A percentile compares a stretch with the other conserved stretches of the same genome.
phyloP scores from a whole-genome alignment of 805 yeast species.

The Pachysolen tannophilus region DNA sequence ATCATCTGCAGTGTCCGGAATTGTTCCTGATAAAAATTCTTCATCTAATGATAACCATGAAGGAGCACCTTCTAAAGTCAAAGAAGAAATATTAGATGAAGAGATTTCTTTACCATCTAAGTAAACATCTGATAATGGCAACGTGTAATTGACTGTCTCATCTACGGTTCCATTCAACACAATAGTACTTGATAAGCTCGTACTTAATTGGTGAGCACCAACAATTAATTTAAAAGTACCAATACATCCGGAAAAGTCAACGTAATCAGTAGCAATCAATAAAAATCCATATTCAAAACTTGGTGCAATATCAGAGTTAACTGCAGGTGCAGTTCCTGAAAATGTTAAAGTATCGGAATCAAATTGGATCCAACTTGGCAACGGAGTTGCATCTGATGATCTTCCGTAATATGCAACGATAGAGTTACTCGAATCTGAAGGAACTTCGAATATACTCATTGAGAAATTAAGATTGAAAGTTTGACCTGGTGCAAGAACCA shows the following conservation, averaged over 20 bases:
- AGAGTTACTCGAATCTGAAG: constrained; percentile 32
- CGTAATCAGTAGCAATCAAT: constrained; percentile 72
- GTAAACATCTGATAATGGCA: constrained; percentile 58
- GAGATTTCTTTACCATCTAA: constrained; percentile 52
- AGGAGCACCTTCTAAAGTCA: constrained; percentile 47
- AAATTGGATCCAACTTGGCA: constrained; percentile 86
- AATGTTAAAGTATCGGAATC: constrained; percentile 56
- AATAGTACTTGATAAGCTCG: constrained; percentile 48
- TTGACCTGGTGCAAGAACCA: constrained; percentile 67
- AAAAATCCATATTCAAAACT: constrained; percentile 62
- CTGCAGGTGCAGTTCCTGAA: constrained; percentile 82
- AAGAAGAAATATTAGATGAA: constrained; percentile 44
- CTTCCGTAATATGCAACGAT: constrained; percentile 73
- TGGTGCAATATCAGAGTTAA: constrained; percentile 84
- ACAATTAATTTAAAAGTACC: constrained; percentile 66
- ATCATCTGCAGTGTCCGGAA: constrained; percentile 39
- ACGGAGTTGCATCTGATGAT: constrained; percentile 73
- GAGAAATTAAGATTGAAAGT: constrained; percentile 60
- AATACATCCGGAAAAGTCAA: constrained; percentile 64
- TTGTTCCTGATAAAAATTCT: constrained; percentile 41
- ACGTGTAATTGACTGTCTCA: constrained; percentile 38
- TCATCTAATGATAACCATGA: constrained; percentile 42
- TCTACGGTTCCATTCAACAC: constrained; percentile 63
- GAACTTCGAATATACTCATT: constrained; percentile 44
- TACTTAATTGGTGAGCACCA: constrained; percentile 82